A percentile compares a stretch with the other conserved stretches of the same genome.
These are phyloP conservation scores for Kernera saxatilis DNA, from an alignment of 345 rosid genomes.

Conservation along the genomic window DNA sequence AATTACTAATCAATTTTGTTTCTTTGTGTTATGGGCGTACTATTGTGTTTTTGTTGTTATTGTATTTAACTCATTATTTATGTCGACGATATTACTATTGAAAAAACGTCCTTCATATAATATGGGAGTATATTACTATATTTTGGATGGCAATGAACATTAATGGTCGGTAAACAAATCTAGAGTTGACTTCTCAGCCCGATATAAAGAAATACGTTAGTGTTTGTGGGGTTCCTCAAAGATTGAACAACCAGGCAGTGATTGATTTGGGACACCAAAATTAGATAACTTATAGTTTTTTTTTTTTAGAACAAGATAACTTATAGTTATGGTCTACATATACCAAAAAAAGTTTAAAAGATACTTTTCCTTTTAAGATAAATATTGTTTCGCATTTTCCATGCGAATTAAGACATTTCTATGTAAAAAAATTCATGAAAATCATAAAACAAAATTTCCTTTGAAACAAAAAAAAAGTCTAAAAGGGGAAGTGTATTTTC, in stretches of 20 bases:
- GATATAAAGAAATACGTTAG: background rate
- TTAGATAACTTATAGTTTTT: background rate
- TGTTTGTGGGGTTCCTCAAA: too few relatives aligned
- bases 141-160: background rate
- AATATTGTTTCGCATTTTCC: background rate
- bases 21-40: slow-evolving; percentile 4
- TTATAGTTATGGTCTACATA: background rate
- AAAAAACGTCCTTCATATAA: background rate
- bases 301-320: too few relatives aligned
- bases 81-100: background rate
- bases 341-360: background rate
- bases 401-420: background rate
- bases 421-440: background rate
- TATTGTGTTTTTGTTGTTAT: background rate
- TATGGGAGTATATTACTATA: background rate
- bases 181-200: slow-evolving; percentile 20
- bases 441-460: background rate
- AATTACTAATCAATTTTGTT: background rate
- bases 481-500: background rate
- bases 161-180: slow-evolving; percentile 6
- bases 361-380: background rate
- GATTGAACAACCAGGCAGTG: too few relatives aligned
- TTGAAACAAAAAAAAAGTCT: background rate
- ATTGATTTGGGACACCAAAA: background rate
- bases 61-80: background rate